Conservation (phyloP, 2,329 filamentous ascomycete species). For the Fusarium avenaceum region DNA sequence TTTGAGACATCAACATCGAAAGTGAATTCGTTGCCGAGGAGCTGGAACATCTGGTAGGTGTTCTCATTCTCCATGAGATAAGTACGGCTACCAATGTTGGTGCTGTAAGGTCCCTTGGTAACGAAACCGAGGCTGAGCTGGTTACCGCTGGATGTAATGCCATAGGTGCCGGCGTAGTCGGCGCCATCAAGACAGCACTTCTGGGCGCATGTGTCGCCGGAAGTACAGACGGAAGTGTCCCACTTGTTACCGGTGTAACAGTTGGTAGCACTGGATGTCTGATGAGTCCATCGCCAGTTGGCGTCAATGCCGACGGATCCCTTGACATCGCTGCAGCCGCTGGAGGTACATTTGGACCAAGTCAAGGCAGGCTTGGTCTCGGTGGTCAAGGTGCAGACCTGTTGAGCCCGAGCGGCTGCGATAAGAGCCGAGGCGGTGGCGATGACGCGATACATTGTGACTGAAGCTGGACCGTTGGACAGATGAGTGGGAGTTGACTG, state of each 20-base stretch:
- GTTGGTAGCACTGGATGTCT: constrained; percentile 61
- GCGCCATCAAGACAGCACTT: constrained; percentile 68
- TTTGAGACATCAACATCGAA: constrained; percentile 79
- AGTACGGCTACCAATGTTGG: constrained; percentile 68
- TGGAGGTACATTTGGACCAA: constrained; percentile 66
- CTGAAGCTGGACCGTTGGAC: constrained; percentile 24
- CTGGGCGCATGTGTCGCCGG: constrained; percentile 59
- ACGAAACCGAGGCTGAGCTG: constrained; percentile 70
- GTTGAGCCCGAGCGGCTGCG: constrained; percentile 58
- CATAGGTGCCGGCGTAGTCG: constrained; percentile 65
- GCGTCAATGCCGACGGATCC: constrained; percentile 69
- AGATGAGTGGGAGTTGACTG: constrained; percentile 25
- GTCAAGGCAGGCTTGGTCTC: constrained; percentile 67
- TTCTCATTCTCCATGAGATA: constrained; percentile 74
- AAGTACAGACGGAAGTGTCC: constrained; percentile 58
- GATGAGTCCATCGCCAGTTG: constrained; percentile 74
- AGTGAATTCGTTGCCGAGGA: constrained; percentile 77
- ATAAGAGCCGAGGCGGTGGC: constrained; percentile 49
- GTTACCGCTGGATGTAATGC: constrained; percentile 66
- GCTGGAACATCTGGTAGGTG: constrained; percentile 74
- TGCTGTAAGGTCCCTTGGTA: constrained; percentile 62
- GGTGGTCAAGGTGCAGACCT: constrained; percentile 61
- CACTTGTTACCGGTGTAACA: constrained; percentile 69
- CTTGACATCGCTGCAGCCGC: constrained; percentile 64
- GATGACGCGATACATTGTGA: constrained; percentile 51